Conservation (phyloP, 2,329 filamentous ascomycete species). For the Scedosporium aurantiacum region DNA sequence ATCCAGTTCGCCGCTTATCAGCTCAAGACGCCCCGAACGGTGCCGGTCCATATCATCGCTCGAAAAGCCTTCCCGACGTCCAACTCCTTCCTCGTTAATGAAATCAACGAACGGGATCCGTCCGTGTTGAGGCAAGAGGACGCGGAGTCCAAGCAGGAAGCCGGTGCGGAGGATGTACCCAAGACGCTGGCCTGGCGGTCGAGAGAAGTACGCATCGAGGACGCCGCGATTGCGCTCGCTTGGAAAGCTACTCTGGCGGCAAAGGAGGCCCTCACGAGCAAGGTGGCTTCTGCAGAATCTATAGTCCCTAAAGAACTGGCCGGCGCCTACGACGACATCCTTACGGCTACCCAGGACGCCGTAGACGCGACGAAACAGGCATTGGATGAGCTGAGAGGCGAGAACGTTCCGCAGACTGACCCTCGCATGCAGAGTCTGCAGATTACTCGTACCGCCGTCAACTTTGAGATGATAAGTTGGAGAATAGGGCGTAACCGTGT, state of each 20-base stretch:
- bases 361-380: slow-evolving; percentile 88
- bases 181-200: slow-evolving; percentile 77
- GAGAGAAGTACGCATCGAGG: slow-evolving; percentile 77
- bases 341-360: slow-evolving; percentile 84
- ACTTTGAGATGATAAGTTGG: slow-evolving; percentile 91
- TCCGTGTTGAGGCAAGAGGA: slow-evolving; percentile 48
- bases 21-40: slow-evolving; percentile 73
- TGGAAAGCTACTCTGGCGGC: slow-evolving; percentile 57
- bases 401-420: slow-evolving; percentile 77
- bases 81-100: slow-evolving; percentile 48
- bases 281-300: slow-evolving; percentile 30
- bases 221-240: slow-evolving; percentile 81
- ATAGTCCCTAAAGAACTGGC: slow-evolving; percentile 56
- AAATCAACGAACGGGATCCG: slow-evolving; percentile 61
- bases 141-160: slow-evolving; percentile 27
- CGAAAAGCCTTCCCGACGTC: slow-evolving; percentile 65
- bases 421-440: slow-evolving; percentile 83
- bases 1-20: slow-evolving; percentile 93
- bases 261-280: slow-evolving; percentile 35
- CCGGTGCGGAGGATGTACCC: slow-evolving; percentile 46
- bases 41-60: slow-evolving; percentile 68
- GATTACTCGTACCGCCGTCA: slow-evolving; percentile 84
- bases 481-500: slow-evolving; percentile 87
- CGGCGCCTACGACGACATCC: slow-evolving; percentile 79
- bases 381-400: slow-evolving; percentile 77